Evolutionary conservation across 1,284 basidiomycete species (phyloP).

Genomic region (Tilletia walkeri): DNA sequence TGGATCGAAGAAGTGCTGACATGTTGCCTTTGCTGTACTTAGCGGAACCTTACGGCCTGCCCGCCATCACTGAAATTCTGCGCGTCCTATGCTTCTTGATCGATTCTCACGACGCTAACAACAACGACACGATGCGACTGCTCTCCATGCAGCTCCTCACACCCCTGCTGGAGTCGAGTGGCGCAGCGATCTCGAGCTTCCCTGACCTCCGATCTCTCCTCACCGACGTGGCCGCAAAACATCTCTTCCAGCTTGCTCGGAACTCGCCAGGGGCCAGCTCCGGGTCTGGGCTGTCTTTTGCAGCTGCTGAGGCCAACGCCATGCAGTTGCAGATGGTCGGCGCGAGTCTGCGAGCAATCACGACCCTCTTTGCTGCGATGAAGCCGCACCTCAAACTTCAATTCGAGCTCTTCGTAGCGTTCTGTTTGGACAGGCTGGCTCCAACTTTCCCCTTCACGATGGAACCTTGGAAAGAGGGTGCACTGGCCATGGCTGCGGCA

Average conservation of each 20-base stretch:
- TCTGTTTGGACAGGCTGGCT: conserved; percentile 82
- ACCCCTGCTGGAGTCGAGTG: conserved; percentile 82
- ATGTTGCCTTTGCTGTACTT: conserved; percentile 14
- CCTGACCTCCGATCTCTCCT: conserved; percentile 72
- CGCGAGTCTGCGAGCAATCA: conserved; percentile 77
- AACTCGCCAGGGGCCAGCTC: conserved; percentile 15
- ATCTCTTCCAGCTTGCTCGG: conserved; percentile 68
- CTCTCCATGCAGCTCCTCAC: conserved; percentile 85
- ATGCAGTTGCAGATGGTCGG: conserved; percentile 64
- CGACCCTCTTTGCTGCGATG: conserved; percentile 85
- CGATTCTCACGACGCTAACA: conserved; percentile 88
- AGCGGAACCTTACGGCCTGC: conserved; percentile 70
- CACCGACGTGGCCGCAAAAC: conserved; percentile 88
- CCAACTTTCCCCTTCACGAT: conserved; percentile 47
- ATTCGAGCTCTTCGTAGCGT: conserved; percentile 89
- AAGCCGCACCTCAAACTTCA: conserved; percentile 87
- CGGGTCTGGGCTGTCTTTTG: conserved; percentile 1
- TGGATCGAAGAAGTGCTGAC: not conserved
- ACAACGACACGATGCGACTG: conserved; percentile 92
- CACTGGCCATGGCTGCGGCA: conserved; percentile 37
- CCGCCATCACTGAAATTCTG: conserved; percentile 87
- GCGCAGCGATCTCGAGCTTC: conserved; percentile 66
- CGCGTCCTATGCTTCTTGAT: conserved; percentile 92
- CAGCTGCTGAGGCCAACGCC: conserved; percentile 5
- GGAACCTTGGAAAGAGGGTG: conserved; percentile 55